phyloP scores from a whole-genome alignment of 1,139 yeast genomes.

The Kluyveromyces sp. region DNA sequence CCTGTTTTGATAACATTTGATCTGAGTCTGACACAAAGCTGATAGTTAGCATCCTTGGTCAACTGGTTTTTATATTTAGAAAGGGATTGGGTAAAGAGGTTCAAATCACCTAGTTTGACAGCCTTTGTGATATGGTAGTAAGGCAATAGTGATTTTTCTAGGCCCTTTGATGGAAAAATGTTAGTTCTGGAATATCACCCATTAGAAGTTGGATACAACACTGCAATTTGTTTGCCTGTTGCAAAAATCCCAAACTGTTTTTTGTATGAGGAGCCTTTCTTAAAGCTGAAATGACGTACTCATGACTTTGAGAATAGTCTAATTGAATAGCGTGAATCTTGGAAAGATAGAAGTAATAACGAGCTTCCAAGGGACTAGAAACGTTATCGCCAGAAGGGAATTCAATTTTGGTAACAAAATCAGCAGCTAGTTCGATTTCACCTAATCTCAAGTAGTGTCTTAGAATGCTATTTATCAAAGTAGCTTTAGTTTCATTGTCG shows the following conservation, averaged over 20 bases:
- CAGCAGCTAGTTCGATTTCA: conserved; percentile 81
- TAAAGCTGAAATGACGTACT: conserved; percentile 83
- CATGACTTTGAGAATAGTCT: conserved; percentile 86
- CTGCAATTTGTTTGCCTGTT: conserved; percentile 81
- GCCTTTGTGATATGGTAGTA: conserved; percentile 86
- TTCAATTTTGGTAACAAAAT: conserved; percentile 79
- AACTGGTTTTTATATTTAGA: conserved; percentile 54
- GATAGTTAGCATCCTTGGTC: conserved; percentile 72
- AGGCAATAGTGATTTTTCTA: conserved; percentile 60
- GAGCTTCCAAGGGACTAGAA: conserved; percentile 81
- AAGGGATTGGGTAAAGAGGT: conserved; percentile 70
- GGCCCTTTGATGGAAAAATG: conserved; percentile 62
- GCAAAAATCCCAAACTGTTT: conserved; percentile 79
- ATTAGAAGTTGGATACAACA: conserved; percentile 85
- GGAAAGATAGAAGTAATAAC: conserved; percentile 86
- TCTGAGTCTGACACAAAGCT: conserved; percentile 80
- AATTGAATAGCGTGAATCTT: conserved; percentile 86
- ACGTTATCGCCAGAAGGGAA: conserved; percentile 59
- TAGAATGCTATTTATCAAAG: conserved; percentile 72
- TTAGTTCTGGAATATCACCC: conserved; percentile 96
- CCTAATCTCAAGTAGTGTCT: conserved; percentile 74
- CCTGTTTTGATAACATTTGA: conserved; percentile 98
- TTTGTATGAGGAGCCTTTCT: conserved; percentile 96
- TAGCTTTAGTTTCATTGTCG: conserved; percentile 86
- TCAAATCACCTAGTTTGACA: conserved; percentile 85